Percentiles rank a stretch among this genome's conserved stretches.
phyloP scores from a whole-genome alignment of 1,284 basidiomycete species.

The Blastosporella zonata region DNA sequence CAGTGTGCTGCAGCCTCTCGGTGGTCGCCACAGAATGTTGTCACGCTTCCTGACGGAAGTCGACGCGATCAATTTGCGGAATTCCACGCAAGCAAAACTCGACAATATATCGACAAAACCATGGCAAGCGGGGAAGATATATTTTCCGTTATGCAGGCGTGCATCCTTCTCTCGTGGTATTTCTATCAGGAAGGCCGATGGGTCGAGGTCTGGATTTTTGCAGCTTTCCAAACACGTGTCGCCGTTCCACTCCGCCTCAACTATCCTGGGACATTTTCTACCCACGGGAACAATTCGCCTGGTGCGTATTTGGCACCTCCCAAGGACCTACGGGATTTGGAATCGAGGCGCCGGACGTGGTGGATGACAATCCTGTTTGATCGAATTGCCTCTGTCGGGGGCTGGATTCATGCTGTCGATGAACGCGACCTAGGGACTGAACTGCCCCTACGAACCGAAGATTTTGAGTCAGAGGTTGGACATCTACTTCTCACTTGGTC shows the following conservation, averaged over 20 bases:
- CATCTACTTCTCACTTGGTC: neutral
- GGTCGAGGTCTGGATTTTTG: slow-evolving; percentile 89
- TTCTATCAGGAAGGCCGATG: slow-evolving; percentile 85
- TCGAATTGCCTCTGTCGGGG: slow-evolving; percentile 80
- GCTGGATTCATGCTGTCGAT: slow-evolving; percentile 82
- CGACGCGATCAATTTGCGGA: slow-evolving; percentile 78
- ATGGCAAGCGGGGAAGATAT: slow-evolving; percentile 84
- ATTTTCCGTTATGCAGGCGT: slow-evolving; percentile 81
- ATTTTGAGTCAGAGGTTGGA: slow-evolving; percentile 69
- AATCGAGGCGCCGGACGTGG: slow-evolving; percentile 76
- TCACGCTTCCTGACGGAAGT: slow-evolving; percentile 66
- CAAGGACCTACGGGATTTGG: slow-evolving; percentile 67
- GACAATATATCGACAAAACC: slow-evolving; percentile 78
- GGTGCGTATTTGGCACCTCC: slow-evolving; percentile 79
- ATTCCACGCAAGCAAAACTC: slow-evolving; percentile 79
- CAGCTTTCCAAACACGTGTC: slow-evolving; percentile 82
- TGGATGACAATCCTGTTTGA: slow-evolving; percentile 87
- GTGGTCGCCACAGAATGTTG: slow-evolving; percentile 69
- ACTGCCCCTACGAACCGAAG: slow-evolving; percentile 65
- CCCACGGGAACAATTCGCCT: slow-evolving; percentile 60
- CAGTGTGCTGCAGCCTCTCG: slow-evolving; percentile 83
- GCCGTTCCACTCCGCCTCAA: slow-evolving; percentile 78
- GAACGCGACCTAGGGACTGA: slow-evolving; percentile 80
- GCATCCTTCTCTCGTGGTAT: slow-evolving; percentile 81
- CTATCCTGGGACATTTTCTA: slow-evolving; percentile 76